Evolutionary conservation across 2,329 filamentous ascomycete species (phyloP), one percentile per base, ranked within the genome.

Genomic region (Xylogone sp.): DNA sequence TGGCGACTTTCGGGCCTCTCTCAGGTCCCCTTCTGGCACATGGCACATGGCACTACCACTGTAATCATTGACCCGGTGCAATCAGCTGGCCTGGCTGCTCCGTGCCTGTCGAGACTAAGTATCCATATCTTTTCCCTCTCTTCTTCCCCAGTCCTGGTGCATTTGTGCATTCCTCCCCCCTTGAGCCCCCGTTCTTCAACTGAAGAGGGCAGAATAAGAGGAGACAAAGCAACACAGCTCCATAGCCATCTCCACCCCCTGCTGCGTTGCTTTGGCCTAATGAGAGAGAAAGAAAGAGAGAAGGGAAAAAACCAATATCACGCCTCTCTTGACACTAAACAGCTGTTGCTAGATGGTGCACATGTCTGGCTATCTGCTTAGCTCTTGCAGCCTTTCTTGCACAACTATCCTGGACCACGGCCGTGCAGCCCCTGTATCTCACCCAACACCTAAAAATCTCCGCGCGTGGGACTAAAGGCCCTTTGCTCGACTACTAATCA

Each of bases 341-440:
- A 6, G 24, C 24, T 59, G 49, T 22, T 20, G n/a, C 53, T 54
- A 58, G 39, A 43, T 16, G 16, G 44, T 13, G 19, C 44, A 18
- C 20, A 8, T 24, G 44, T 46, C 13, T 21, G 21, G 19, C 13
- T 20, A 43, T 13, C 12, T 21, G 42, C n/a, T 19, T 19, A 42
- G 19, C 42, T 21, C 21, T 21, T 5, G 19, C 19, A 21, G 18
- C 42, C n/a, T n/a, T 43, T 12, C n/a, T 21, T 21, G 42, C 39
- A 18, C n/a, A 43, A 8, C 50, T 42, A 51, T 51, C 50, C 55
- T 57, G 53, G 53, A 47, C 47, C 21, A 53, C n/a, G 50, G 45
- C 60, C 61, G 61, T 64, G 60, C 60, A 56, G 48, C 49, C 60
- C 61, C 55, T 59, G 60, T 57, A 34, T 52, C 55, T 58, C 50